These are phyloP conservation scores for Taxawa tesnikishii DNA, from an alignment of 2,329 filamentous ascomycete species.

Conservation along the genomic window DNA sequence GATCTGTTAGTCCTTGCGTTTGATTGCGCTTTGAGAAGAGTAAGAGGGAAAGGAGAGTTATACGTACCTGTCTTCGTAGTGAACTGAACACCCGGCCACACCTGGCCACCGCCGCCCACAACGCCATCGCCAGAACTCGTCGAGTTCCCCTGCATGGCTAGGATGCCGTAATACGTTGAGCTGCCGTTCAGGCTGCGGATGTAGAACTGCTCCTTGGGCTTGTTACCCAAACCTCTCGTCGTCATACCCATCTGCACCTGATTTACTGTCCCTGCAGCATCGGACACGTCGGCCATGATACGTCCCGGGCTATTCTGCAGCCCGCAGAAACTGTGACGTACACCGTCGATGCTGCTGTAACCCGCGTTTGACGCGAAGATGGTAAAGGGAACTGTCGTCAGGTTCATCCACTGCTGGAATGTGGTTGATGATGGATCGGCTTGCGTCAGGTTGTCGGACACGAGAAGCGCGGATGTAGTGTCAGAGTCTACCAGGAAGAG, in stretches of 20 bases:
- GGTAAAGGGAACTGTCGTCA: conserved; percentile 49
- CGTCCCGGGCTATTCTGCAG: conserved; percentile 55
- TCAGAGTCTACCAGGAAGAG: conserved; percentile 80
- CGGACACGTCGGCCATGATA: conserved; percentile 33
- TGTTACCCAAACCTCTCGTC: conserved; percentile 49
- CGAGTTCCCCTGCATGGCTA: conserved; percentile 49
- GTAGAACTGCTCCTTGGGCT: conserved; percentile 82
- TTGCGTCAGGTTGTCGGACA: conserved; percentile 60
- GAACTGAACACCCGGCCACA: conserved; percentile 64
- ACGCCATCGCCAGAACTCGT: conserved; percentile 41
- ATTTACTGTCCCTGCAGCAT: conserved; percentile 24
- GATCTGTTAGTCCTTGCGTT: conserved; percentile 12
- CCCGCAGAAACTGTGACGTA: conserved; percentile 75
- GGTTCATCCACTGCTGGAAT: conserved; percentile 42
- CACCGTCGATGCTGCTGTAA: conserved; percentile 49
- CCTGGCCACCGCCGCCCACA: conserved; percentile 60
- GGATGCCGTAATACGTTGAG: conserved; percentile 58
- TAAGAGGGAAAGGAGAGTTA: background rate
- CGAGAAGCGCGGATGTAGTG: conserved; percentile 62
- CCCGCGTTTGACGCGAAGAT: conserved; percentile 61
- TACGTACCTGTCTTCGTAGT: conserved; percentile 61
- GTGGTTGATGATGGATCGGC: conserved; percentile 33
- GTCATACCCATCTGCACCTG: conserved; percentile 49
- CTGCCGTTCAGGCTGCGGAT: conserved; percentile 61
- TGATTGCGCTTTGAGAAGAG: conserved; percentile 6